Conservation (phyloP, 108 stramenopile species). For the Skeletonema menzelii region DNA sequence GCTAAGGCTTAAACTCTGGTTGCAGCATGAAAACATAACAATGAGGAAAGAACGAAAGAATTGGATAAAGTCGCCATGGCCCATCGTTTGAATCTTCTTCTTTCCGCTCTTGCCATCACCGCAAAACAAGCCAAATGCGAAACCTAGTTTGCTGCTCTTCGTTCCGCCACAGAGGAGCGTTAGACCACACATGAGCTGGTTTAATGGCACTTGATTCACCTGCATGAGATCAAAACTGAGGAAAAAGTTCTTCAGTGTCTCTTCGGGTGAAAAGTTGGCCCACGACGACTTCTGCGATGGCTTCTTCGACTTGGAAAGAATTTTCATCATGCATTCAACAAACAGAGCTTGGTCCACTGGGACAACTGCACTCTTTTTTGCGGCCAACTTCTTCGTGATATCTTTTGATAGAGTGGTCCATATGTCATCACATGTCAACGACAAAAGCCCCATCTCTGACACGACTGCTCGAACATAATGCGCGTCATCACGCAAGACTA, state of each 20-base stretch:
- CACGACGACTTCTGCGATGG: constrained; percentile 31
- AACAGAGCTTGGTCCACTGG: constrained; percentile 66
- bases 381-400: constrained; percentile 35
- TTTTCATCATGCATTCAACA: constrained; percentile 70
- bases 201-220: constrained; percentile 66
- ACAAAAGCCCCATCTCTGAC: constrained; percentile 67
- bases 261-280: constrained; percentile 35
- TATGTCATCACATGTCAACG: constrained; percentile 61
- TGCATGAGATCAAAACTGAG: constrained; percentile 81
- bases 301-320: constrained; percentile 48
- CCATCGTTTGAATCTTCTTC: constrained; percentile 46
- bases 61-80: constrained; percentile 65
- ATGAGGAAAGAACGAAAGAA: constrained; percentile 85
- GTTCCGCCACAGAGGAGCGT: constrained; percentile 84
- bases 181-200: constrained; percentile 89
- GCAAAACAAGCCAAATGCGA: constrained; percentile 85
- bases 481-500: constrained; percentile 84
- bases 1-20: constrained; percentile 77
- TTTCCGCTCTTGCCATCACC: constrained; percentile 49
- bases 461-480: constrained; percentile 81
- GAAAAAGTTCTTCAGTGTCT: constrained; percentile 76
- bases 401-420: constrained; percentile 53
- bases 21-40: constrained; percentile 88
- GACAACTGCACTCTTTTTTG: constrained; percentile 33
- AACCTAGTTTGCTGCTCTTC: constrained; percentile 85